Percentiles rank a stretch among this genome's conserved stretches.
phyloP scores from a whole-genome alignment of 331 rosid species.

The Acacia pycnantha region DNA sequence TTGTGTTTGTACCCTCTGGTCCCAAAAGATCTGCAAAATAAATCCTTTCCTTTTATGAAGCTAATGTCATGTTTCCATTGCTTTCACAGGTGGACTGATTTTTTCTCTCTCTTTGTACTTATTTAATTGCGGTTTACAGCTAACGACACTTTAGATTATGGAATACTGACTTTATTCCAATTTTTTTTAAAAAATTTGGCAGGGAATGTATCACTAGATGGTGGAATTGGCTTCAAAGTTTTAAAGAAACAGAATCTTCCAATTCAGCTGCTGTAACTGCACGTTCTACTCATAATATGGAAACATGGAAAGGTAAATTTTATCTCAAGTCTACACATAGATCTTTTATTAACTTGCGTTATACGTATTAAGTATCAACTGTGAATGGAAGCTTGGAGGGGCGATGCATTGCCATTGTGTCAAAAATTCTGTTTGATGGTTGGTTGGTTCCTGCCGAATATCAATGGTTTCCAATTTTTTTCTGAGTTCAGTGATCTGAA shows the following conservation, averaged over 20 bases:
- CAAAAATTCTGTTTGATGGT: slow-evolving; percentile 4
- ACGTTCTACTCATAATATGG: slow-evolving; percentile 23
- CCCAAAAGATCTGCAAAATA: slow-evolving; percentile 43
- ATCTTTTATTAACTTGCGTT: slow-evolving; percentile 20
- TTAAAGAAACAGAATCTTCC: slow-evolving; percentile 34
- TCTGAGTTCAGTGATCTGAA: slow-evolving; percentile 4
- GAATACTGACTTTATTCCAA: slow-evolving; percentile 9
- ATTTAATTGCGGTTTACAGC: neutral
- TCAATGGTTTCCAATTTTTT: neutral
- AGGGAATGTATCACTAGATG: slow-evolving; percentile 80
- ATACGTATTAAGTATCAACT: neutral
- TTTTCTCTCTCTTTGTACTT: neutral
- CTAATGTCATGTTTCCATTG: slow-evolving; percentile 93
- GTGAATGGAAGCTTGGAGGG: slow-evolving; percentile 23
- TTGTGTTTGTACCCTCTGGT: slow-evolving; percentile 76
- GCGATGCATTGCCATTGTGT: neutral
- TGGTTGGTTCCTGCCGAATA: neutral
- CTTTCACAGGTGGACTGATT: slow-evolving; percentile 60
- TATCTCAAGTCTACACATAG: neutral
- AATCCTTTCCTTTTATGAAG: slow-evolving; percentile 69
- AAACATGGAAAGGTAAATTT: slow-evolving; percentile 30
- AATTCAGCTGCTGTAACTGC: slow-evolving; percentile 33
- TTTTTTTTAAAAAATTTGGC: slow-evolving; percentile 36
- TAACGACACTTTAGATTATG: neutral
- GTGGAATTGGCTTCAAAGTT: slow-evolving; percentile 75